Evolutionary conservation across 1,284 basidiomycete species (phyloP).

Genomic region (Sphaerobolus stellatus): DNA sequence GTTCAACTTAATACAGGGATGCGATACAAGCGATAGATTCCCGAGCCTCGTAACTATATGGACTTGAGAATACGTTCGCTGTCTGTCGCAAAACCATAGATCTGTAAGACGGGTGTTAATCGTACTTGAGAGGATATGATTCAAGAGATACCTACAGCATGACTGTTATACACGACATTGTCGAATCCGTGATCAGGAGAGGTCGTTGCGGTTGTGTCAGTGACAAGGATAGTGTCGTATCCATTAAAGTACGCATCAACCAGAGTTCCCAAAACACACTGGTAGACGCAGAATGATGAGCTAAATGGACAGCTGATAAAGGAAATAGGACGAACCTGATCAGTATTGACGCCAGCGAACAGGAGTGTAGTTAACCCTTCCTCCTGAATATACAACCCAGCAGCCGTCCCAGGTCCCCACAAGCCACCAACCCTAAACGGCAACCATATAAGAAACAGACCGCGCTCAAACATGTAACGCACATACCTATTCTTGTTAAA

Average conservation of each 20-base stretch:
- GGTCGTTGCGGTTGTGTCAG: conserved; percentile 60
- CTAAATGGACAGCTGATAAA: not conserved
- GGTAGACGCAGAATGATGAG: conserved; percentile 4
- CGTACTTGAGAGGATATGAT: no score
- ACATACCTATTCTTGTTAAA: conserved; percentile 67
- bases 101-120: no score
- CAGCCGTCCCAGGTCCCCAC: conserved; percentile 58
- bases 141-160: conserved; percentile 44
- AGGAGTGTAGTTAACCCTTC: conserved; percentile 61
- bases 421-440: conserved; percentile 60
- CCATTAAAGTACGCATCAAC: conserved; percentile 63
- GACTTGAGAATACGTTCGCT: conserved; percentile 43
- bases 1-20: no score
- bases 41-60: no score
- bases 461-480: not conserved
- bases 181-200: conserved; percentile 56
- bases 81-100: conserved; percentile 62
- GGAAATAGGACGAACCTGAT: conserved; percentile 46
- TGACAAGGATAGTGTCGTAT: conserved; percentile 58
- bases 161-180: conserved; percentile 56
- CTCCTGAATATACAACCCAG: conserved; percentile 61
- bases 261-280: conserved; percentile 65
- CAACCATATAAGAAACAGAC: no score
- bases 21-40: no score
- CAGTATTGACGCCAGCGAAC: conserved; percentile 65